A percentile compares a stretch with the other conserved stretches of the same genome.
These are phyloP conservation scores for Calonectria fujianensis DNA, from an alignment of 2,329 filamentous ascomycete genomes.

Conservation along the genomic window DNA sequence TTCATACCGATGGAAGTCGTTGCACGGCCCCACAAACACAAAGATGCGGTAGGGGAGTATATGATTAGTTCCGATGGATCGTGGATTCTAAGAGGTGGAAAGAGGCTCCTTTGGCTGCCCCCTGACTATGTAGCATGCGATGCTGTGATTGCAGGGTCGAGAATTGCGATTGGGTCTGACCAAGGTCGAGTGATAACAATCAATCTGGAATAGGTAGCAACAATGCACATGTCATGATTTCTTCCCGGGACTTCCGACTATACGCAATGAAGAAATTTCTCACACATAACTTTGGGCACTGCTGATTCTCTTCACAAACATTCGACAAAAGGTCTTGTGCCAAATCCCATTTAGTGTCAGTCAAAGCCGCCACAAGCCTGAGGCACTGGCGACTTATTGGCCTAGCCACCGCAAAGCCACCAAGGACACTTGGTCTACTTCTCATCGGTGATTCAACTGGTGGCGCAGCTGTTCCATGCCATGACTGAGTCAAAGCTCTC, in stretches of 20 bases:
- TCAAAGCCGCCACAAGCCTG: too few relatives aligned
- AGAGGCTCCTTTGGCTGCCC: slow-evolving; percentile 8
- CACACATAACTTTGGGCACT: too few relatives aligned
- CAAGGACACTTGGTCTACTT: not conserved
- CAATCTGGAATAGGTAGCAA: not conserved
- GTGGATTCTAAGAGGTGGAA: not conserved
- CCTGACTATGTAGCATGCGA: slow-evolving; percentile 14
- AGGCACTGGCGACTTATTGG: too few relatives aligned
- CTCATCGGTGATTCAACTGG: not conserved
- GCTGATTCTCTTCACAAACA: too few relatives aligned
- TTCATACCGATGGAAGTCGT: not conserved
- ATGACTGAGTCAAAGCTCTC: not conserved
- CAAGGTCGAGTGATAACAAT: slow-evolving; percentile 1
- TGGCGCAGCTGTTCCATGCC: not conserved
- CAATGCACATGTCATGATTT: not conserved
- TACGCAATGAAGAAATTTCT: too few relatives aligned
- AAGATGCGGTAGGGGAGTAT: slow-evolving; percentile 12
- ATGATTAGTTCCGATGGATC: slow-evolving; percentile 16
- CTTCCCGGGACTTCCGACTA: not conserved
- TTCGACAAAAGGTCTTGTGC: too few relatives aligned
- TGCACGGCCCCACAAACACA: not conserved
- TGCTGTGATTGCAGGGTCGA: slow-evolving; percentile 8
- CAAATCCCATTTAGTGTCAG: too few relatives aligned
- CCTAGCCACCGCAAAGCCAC: too few relatives aligned
- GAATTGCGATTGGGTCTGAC: slow-evolving; percentile 21